phyloP scores from a whole-genome alignment of 352 stramenopile species.

The Phytophthora pluvialis region DNA sequence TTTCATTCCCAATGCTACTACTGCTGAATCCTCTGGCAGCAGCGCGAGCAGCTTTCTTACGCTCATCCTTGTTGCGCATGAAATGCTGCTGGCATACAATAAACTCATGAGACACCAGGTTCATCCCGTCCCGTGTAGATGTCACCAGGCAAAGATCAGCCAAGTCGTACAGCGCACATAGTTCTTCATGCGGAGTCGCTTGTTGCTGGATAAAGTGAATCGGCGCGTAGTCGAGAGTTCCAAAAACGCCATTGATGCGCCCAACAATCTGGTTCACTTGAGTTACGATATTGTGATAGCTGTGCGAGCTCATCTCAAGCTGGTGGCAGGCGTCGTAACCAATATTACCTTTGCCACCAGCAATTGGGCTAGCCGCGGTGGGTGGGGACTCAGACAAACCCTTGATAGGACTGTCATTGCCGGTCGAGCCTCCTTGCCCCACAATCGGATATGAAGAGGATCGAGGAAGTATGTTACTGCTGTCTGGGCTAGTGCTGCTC shows the following conservation, averaged over 20 bases:
- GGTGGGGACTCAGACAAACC: slow-evolving; percentile 32
- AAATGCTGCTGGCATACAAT: slow-evolving; percentile 89
- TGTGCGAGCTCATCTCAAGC: slow-evolving; percentile 81
- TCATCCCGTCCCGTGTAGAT: slow-evolving; percentile 91
- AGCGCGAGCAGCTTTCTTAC: slow-evolving; percentile 52
- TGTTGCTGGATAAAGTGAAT: slow-evolving; percentile 92
- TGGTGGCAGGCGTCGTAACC: slow-evolving; percentile 56
- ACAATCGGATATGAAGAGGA: slow-evolving; percentile 37
- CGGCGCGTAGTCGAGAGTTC: slow-evolving; percentile 87
- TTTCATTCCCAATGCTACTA: slow-evolving; percentile 6
- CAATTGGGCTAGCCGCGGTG: slow-evolving; percentile 24
- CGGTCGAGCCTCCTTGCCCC: slow-evolving; percentile 12
- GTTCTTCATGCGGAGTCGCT: slow-evolving; percentile 78
- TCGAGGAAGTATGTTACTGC: slow-evolving; percentile 19
- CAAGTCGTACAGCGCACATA: slow-evolving; percentile 90
- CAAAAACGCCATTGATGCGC: slow-evolving; percentile 90
- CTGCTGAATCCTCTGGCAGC: slow-evolving; percentile 16
- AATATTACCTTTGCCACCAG: slow-evolving; percentile 32
- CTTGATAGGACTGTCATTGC: slow-evolving; percentile 42
- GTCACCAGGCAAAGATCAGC: slow-evolving; percentile 91
- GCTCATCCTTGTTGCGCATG: slow-evolving; percentile 78
- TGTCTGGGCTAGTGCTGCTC: slow-evolving; percentile 20
- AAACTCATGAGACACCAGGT: slow-evolving; percentile 91
- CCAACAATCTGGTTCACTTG: slow-evolving; percentile 92
- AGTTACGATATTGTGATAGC: slow-evolving; percentile 69